These are phyloP conservation scores for Penicillium bovifimosum DNA, from an alignment of 495 filamentous ascomycete species.

Conservation along the genomic window DNA sequence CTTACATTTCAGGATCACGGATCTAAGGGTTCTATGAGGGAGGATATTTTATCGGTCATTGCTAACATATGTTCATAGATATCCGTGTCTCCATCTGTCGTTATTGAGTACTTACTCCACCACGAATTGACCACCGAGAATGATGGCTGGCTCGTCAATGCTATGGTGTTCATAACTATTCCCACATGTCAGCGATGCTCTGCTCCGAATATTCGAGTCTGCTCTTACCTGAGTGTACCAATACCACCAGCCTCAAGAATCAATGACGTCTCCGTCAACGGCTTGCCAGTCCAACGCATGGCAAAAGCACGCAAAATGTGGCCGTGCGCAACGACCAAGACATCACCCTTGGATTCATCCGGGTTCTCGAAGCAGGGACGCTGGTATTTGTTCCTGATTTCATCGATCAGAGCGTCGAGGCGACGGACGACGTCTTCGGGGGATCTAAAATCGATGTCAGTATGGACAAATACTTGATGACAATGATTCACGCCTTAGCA, in stretches of 20 bases:
- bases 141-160: constrained; percentile 64
- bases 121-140: constrained; percentile 51
- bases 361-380: constrained; percentile 32
- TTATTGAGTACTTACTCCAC: too few species aligned
- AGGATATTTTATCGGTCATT: too few species aligned
- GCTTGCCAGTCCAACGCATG: constrained; percentile 75
- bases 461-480: background rate
- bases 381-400: constrained; percentile 61
- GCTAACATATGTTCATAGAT: background rate
- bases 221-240: constrained; percentile 63
- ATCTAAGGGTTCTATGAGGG: too few species aligned
- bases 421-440: constrained; percentile 62
- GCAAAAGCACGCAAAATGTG: constrained; percentile 87
- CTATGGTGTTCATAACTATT: constrained; percentile 62
- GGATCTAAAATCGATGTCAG: constrained; percentile 35
- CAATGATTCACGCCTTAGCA: background rate
- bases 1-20: too few species aligned
- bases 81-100: too few species aligned
- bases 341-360: constrained; percentile 50
- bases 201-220: background rate
- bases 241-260: constrained; percentile 77
- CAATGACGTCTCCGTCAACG: constrained; percentile 49
- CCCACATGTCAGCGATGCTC: constrained; percentile 7
- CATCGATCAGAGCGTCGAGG: constrained; percentile 67
- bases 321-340: constrained; percentile 72